A percentile compares a stretch with the other conserved stretches of the same genome.
phyloP scores from a whole-genome alignment of 2,329 filamentous ascomycete species.

The Tolypocladium album region DNA sequence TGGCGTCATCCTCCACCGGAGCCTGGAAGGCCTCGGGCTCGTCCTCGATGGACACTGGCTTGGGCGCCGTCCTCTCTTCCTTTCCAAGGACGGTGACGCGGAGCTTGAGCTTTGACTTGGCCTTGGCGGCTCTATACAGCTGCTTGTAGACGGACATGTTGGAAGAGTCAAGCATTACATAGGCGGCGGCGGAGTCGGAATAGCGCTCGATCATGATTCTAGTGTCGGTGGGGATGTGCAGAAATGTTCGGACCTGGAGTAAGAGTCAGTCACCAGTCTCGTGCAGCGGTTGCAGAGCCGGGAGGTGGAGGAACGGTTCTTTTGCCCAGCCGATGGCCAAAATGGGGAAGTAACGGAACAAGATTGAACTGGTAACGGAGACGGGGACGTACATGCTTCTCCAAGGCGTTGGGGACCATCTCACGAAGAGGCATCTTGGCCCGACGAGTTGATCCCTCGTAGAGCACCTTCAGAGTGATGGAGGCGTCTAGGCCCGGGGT shows the following conservation, averaged over 20 bases:
- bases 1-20: slow-evolving; percentile 1
- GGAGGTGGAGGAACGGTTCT: not conserved
- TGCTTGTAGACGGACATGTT: slow-evolving; percentile 90
- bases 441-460: slow-evolving; percentile 65
- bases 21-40: slow-evolving; percentile 23
- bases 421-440: slow-evolving; percentile 87
- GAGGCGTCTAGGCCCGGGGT: slow-evolving; percentile 16
- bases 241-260: slow-evolving; percentile 21
- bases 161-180: slow-evolving; percentile 65
- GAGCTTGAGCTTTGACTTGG: slow-evolving; percentile 93
- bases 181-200: slow-evolving; percentile 81
- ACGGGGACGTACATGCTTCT: slow-evolving; percentile 61
- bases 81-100: slow-evolving; percentile 46
- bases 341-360: not conserved
- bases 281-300: not conserved
- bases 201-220: slow-evolving; percentile 72
- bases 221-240: slow-evolving; percentile 20
- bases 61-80: slow-evolving; percentile 20
- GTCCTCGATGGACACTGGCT: slow-evolving; percentile 40
- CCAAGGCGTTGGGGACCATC: slow-evolving; percentile 61
- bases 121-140: slow-evolving; percentile 90
- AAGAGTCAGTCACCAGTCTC: not conserved
- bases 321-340: not conserved
- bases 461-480: slow-evolving; percentile 77
- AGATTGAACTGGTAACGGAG: slow-evolving; percentile 13